Evolutionary conservation across 2,329 filamentous ascomycete species (phyloP), one percentile per base, ranked within the genome.

Genomic region (Ophiostoma australiae): DNA sequence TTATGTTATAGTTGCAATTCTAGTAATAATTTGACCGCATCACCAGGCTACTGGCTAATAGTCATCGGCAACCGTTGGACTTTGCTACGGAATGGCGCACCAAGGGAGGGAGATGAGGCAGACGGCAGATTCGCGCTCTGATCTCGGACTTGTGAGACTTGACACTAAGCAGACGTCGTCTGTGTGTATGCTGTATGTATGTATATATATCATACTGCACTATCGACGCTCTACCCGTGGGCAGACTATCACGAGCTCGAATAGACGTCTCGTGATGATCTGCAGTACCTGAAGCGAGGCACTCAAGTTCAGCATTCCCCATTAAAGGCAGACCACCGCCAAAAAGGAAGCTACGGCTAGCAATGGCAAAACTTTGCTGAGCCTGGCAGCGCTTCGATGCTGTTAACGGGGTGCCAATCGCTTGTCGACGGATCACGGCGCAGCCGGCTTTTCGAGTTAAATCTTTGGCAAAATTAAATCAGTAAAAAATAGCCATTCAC

Each of bases 81-180:
- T 58, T 58, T 27, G 52, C 27, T 58, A 27, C 27, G n/a, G 52
- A 27, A 48, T 20, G 7, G 44, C 20, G 5, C 52, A 27, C 52
- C 52, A 13, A 27, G 52, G 52, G n/a, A 23, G n/a, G 48, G 52
- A 58, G n/a, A 58, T 58, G 52, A 58, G 52, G 52, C 52, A 41
- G 39, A 11, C 39, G n/a, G n/a, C 52, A 58, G 8, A 58, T 27
- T 58, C 52, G 27, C 15, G 17, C 44, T 48, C n/a, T 58, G 23
- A 3, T 58, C n/a, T 11, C 27, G 6, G 52, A 27, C 23, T 41
- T 15, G 39, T 4, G 15, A 41, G 39, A 27, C 17, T n/a, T 48
- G 44, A 17, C 17, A 20, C 44, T n/a, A 48, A 48, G 7, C 44
- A 48, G 5, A 27, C 23, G 13, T 48, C 15, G n/a, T n/a, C n/a